Evolutionary conservation across 495 filamentous ascomycete species (phyloP).

Genomic region (Achaetomiella virescens): DNA sequence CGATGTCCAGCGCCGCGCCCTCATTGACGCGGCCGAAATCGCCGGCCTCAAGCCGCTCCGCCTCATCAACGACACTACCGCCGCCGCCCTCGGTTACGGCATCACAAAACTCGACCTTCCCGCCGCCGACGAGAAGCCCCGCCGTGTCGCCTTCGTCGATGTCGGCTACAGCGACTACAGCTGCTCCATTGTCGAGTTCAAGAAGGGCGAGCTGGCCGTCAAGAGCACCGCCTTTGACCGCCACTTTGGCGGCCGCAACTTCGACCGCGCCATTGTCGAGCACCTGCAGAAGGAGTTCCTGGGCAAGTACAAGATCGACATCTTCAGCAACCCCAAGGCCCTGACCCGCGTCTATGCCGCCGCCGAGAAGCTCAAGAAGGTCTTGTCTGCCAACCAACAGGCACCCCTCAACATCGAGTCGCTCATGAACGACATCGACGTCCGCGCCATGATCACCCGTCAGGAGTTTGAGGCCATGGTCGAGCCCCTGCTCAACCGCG

Average conservation of each 20-base stretch:
- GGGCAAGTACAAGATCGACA: constrained; percentile 86
- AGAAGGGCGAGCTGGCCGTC: constrained; percentile 92
- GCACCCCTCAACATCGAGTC: constrained; percentile 98
- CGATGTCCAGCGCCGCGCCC: constrained; percentile 78
- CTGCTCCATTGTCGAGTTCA: constrained; percentile 89
- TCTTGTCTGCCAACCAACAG: constrained; percentile 88
- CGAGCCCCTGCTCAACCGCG: constrained; percentile 73
- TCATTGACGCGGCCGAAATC: constrained; percentile 92
- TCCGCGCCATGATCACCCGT: constrained; percentile 80
- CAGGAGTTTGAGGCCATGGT: constrained; percentile 90
- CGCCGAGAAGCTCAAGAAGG: constrained; percentile 98
- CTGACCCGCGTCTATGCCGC: constrained; percentile 77
- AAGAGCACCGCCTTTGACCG: constrained; percentile 90
- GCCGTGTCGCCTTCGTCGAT: constrained; percentile 87
- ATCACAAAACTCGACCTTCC: constrained; percentile 97
- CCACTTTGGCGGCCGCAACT: constrained; percentile 95
- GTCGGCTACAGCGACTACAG: constrained; percentile 96
- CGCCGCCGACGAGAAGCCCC: constrained; percentile 81
- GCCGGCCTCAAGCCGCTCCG: constrained; percentile 87
- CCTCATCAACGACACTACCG: constrained; percentile 97
- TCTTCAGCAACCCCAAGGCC: constrained; percentile 83
- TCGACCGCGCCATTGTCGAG: constrained; percentile 89
- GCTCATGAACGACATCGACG: constrained; percentile 96
- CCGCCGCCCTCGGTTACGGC: constrained; percentile 90
- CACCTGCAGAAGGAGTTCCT: constrained; percentile 94